Base-by-base conservation (phyloP, 148 eudicot species). In the Selenicereus undatus region DNA sequence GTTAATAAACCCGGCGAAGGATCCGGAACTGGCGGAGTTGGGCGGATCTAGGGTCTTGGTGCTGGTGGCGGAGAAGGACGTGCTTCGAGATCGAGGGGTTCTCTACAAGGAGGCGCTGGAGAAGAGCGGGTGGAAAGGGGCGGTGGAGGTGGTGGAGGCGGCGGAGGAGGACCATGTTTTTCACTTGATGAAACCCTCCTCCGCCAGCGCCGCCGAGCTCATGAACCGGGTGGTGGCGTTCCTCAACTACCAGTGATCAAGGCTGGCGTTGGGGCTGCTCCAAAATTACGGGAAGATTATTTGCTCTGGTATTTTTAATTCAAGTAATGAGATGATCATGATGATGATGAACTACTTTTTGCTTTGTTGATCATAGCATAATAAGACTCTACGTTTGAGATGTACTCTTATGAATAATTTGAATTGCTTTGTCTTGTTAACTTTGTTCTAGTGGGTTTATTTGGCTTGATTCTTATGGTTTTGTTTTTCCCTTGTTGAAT, bases 91-190 rank as follows among this genome's bases (percentile, higher is more conserved):
- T 17, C 79, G 88, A 35, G 89, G 88, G 0, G 76, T 27, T 35
- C 11, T 42, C 54, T 87, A 87, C 71, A 75, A 76, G 30, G 84
- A 87, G 64, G 35, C 58, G 9, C 22, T 87, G 56, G 74, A 83
- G 48, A 78, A 76, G 45, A 85, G 89, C 68, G 89, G 88, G 22
- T 87, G 86, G 86, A 26, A 7, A 12, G 89, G 89, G 58, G 66
- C 11, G 35, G 82, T 78, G n/a, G 79, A 83, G 76, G 75, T 78
- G 32, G 75, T 78, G 60, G 89, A 87, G 68, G 54, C 77, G 2
- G 21, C 30, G 30, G 88, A 79, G 45, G 89, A 83, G 24, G 83
- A 73, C 27, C 89, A 87, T 80, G 80, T 80, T 22, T 87, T 87
- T 32, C 30, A 62, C 30, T 18, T 87, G 64, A 24, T 66, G 24